phyloP scores from a whole-genome alignment of 208 protist species.

The Acanthamoeba polyphaga region DNA sequence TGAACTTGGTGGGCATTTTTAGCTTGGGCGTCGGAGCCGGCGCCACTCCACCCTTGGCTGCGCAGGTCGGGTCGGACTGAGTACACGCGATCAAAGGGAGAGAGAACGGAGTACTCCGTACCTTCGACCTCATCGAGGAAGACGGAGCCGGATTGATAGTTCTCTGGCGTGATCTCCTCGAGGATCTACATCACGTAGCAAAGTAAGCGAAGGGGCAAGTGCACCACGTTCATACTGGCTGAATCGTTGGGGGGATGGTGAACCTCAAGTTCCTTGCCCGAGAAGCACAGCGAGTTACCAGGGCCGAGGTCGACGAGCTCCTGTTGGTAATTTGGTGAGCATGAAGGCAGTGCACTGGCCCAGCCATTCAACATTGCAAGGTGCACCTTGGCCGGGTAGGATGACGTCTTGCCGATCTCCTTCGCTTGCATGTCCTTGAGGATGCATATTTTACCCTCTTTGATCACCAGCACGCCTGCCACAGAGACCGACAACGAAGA shows the following conservation, averaged over 20 bases:
- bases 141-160: constrained; percentile 67
- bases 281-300: constrained; percentile 72
- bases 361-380: no score
- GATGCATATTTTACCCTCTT: constrained; percentile 59
- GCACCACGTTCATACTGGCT: background rate
- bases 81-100: background rate
- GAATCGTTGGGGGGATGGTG: background rate
- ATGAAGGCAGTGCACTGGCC: background rate
- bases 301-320: constrained; percentile 41
- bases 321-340: background rate
- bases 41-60: background rate
- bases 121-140: constrained; percentile 65
- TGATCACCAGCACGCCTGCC: constrained; percentile 57
- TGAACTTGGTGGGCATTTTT: constrained; percentile 57
- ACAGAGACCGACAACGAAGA: background rate
- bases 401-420: constrained; percentile 71
- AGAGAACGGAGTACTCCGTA: background rate
- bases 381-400: constrained; percentile 51
- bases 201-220: background rate
- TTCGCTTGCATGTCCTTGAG: constrained; percentile 77
- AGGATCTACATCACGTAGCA: constrained; percentile 11
- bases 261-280: constrained; percentile 75
- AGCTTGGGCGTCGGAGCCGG: background rate
- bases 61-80: background rate
- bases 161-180: constrained; percentile 59